Percentiles rank a stretch among this genome's conserved stretches.
Conservation (phyloP, 768 basidiomycete genomes). For the Dioszegia aurantiaca region DNA sequence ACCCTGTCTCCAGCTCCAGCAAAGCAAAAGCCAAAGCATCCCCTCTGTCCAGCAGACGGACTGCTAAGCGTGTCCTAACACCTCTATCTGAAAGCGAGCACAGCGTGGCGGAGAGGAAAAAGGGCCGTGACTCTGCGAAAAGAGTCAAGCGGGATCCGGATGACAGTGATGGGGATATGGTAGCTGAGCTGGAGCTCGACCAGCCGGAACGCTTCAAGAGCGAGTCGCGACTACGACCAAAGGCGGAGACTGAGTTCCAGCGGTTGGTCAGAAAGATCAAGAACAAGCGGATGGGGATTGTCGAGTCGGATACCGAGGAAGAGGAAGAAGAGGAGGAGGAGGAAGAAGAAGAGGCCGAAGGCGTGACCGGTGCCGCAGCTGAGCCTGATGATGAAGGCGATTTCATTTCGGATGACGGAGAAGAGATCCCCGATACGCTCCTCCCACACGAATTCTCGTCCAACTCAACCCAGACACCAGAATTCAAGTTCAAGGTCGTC, state of each 20-base stretch:
- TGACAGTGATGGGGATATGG: conserved; percentile 29
- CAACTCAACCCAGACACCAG: conserved; percentile 59
- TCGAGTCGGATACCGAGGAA: conserved; percentile 13
- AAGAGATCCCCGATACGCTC: conserved; percentile 33
- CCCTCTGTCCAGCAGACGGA: too few species aligned
- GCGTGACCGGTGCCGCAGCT: conserved; percentile 17
- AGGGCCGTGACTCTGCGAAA: neutral
- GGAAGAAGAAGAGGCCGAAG: conserved; percentile 1
- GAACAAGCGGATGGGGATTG: conserved; percentile 20
- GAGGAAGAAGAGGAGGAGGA: conserved; percentile 24
- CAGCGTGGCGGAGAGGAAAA: neutral
- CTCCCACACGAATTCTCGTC: conserved; percentile 51
- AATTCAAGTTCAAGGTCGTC: conserved; percentile 74
- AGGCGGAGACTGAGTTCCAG: conserved; percentile 29
- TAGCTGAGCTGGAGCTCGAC: conserved; percentile 44
- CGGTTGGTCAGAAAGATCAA: conserved; percentile 31
- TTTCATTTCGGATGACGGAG: conserved; percentile 54
- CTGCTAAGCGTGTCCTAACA: neutral
- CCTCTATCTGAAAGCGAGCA: conserved; percentile 1
- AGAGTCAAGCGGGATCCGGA: conserved; percentile 34
- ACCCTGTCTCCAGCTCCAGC: too few species aligned
- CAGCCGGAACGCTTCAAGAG: conserved; percentile 44
- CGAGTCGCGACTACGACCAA: conserved; percentile 25
- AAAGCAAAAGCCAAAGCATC: too few species aligned
- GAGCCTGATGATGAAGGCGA: conserved; percentile 7